Conservation (phyloP, 1,139 yeast genomes). For the Geotrichum australiense region DNA sequence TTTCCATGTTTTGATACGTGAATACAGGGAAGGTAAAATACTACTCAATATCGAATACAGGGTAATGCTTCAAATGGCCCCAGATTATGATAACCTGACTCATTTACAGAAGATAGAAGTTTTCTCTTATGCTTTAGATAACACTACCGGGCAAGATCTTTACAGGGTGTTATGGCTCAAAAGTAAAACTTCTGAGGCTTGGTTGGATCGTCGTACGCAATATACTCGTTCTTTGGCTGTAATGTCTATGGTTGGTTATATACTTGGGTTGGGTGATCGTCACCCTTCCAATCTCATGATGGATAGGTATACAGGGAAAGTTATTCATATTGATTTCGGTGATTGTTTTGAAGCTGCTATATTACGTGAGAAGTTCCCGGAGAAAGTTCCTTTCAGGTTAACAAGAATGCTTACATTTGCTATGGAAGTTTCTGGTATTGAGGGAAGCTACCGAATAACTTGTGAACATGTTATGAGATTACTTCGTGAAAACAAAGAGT, state of each 20-base stretch:
- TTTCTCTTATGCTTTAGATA: slow-evolving; percentile 90
- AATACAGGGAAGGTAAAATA: slow-evolving; percentile 87
- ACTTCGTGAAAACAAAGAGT: slow-evolving; percentile 85
- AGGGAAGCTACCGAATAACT: slow-evolving; percentile 93
- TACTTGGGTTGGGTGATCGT: slow-evolving; percentile 92
- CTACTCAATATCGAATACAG: slow-evolving; percentile 88
- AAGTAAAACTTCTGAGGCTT: slow-evolving; percentile 91
- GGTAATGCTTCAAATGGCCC: slow-evolving; percentile 96
- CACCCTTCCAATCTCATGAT: slow-evolving; percentile 97
- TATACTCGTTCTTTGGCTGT: slow-evolving; percentile 94
- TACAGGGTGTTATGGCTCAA: slow-evolving; percentile 95
- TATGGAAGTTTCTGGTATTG: slow-evolving; percentile 98
- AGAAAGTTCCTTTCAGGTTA: slow-evolving; percentile 93
- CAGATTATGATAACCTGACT: slow-evolving; percentile 87
- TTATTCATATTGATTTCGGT: slow-evolving; percentile 95
- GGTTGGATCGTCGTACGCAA: slow-evolving; percentile 95
- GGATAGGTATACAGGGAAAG: slow-evolving; percentile 90
- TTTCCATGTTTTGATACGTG: slow-evolving; percentile 85
- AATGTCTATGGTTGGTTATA: slow-evolving; percentile 98
- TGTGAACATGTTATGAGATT: slow-evolving; percentile 97
- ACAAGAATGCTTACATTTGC: slow-evolving; percentile 97
- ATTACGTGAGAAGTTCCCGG: slow-evolving; percentile 92
- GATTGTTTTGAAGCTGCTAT: slow-evolving; percentile 99
- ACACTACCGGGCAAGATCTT: slow-evolving; percentile 92
- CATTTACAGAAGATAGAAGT: slow-evolving; percentile 91